phyloP scores from a whole-genome alignment of 129 eudicot species.

The Erigeron canadensis region DNA sequence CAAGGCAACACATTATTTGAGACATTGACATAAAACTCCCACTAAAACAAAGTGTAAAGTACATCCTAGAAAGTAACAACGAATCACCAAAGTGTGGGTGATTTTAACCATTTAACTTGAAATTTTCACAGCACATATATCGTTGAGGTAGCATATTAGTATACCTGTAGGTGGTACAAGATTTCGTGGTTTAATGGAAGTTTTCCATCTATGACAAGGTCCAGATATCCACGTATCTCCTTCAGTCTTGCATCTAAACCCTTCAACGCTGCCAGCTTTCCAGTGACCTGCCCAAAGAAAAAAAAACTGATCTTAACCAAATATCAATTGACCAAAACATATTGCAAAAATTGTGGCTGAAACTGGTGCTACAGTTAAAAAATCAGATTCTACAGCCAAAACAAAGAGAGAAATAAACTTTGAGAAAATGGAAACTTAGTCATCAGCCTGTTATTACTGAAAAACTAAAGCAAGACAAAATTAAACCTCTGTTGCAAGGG shows the following conservation, averaged over 20 bases:
- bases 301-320: neutral
- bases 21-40: no score
- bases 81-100: no score
- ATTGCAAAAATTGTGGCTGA: neutral
- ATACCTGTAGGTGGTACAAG: slow-evolving; percentile 89
- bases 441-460: neutral
- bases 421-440: neutral
- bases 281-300: slow-evolving; percentile 64
- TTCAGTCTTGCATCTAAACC: slow-evolving; percentile 88
- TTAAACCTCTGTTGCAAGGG: slow-evolving; percentile 92
- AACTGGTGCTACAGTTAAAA: neutral
- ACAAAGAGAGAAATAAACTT: neutral
- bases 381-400: no score
- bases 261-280: slow-evolving; percentile 90
- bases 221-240: slow-evolving; percentile 90
- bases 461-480: neutral
- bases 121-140: no score
- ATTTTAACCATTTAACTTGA: no score
- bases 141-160: neutral
- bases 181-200: slow-evolving; percentile 94
- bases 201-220: slow-evolving; percentile 82
- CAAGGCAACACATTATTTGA: neutral
- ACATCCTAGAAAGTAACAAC: no score
- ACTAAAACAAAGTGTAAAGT: no score
- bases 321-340: neutral